Base-by-base conservation (phyloP, 1,139 yeast genomes). In the Lodderomyces theae region DNA sequence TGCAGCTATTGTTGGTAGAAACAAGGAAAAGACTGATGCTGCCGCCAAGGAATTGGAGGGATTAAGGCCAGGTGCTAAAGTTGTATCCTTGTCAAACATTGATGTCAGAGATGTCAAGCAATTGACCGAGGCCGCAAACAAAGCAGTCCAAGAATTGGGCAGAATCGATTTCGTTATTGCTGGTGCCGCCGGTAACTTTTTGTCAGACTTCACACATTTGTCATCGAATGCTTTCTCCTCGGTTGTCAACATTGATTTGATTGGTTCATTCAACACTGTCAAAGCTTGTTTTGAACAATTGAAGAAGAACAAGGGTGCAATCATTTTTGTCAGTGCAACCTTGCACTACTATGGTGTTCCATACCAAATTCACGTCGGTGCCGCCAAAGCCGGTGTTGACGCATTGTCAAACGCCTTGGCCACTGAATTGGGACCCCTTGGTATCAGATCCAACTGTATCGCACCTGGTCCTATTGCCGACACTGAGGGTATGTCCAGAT, bases 121-220 rank as follows among this genome's bases (percentile, higher is more conserved):
- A 15, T 54, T 90, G 44, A 71, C 64, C 11, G 54, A 53, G 8
- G 95, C 95, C 0, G 96, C 79, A 1, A 74, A 73, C 11, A 55
- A 58, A 35, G 80, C 96, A 0, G 86, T 88, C 15, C 54, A 61
- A 10, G 72, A 73, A 51, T 73, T 87, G 46, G 96, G 95, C 6
- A 65, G 74, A 46, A 82, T 86, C 47, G 97, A 90, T 61, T 85
- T 63, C 57, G 94, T 89, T 33, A 83, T 90, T 61, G 90, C 94
- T 32, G 97, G 97, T 15, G 97, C 97, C 2, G 97, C 97, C 3
- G 97, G 97, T 5, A 89, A 89, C 68, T 90, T 89, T 56, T 62
- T 90, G 48, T 70, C 89, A 25, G 94, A 87, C 58, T 80, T 89
- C 61, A 81, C 82, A 54, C 82, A 81, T 52, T 66, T 89, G 49